Conservation (phyloP, 352 stramenopile genomes). For the Globisporangium uncinulatum region DNA sequence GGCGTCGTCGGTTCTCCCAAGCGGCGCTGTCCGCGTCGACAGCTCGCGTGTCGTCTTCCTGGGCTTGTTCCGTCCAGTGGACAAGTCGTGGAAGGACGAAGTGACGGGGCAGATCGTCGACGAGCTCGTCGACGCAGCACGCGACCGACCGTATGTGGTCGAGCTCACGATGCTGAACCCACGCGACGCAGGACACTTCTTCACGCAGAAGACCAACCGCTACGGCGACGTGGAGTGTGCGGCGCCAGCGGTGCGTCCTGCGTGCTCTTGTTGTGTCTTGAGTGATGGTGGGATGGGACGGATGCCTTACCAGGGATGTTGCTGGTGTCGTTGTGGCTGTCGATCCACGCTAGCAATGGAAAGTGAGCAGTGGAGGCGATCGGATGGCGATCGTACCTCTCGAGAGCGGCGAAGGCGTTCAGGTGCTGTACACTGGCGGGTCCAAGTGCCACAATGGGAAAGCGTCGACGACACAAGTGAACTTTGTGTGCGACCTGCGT, state of each 20-base stretch:
- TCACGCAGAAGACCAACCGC: slow-evolving; percentile 53
- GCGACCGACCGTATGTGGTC: slow-evolving; percentile 49
- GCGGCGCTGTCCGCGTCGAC: slow-evolving; percentile 42
- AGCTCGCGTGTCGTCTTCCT: slow-evolving; percentile 38
- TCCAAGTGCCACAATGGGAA: slow-evolving; percentile 44
- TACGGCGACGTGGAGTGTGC: slow-evolving; percentile 74
- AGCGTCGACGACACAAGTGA: slow-evolving; percentile 41
- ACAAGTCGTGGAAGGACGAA: slow-evolving; percentile 38
- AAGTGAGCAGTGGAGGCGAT: slow-evolving; percentile 50
- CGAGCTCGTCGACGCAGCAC: slow-evolving; percentile 39
- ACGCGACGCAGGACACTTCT: slow-evolving; percentile 54
- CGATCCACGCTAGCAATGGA: slow-evolving; percentile 53
- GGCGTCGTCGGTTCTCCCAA: slow-evolving; percentile 31
- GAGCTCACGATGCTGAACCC: slow-evolving; percentile 51
- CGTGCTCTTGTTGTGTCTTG: background rate
- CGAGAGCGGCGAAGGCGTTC: slow-evolving; percentile 50
- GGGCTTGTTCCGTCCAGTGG: slow-evolving; percentile 61
- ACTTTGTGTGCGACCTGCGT: slow-evolving; percentile 68
- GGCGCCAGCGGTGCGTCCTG: slow-evolving; percentile 43
- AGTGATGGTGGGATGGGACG: background rate
- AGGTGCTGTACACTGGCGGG: slow-evolving; percentile 46
- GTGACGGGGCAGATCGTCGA: slow-evolving; percentile 58
- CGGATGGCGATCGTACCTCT: slow-evolving; percentile 54
- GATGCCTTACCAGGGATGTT: slow-evolving; percentile 3
- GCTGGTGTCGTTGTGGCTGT: background rate